Percentiles rank a stretch among this genome's conserved stretches.
phyloP scores from a whole-genome alignment of 805 yeast species.

The Cyberlindnera mississippiensis region DNA sequence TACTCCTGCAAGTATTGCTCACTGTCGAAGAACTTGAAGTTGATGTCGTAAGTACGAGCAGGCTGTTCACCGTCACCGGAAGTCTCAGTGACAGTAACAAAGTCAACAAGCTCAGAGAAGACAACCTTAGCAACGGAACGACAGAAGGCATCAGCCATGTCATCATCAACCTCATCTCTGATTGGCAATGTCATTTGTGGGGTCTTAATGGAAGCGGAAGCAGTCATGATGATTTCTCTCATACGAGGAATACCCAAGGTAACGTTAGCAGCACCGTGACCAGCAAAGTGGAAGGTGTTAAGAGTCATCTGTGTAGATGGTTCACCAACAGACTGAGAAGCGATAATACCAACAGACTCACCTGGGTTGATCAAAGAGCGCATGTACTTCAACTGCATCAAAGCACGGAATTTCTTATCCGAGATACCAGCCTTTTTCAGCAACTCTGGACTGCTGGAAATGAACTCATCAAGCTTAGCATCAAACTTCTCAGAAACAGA shows the following conservation, averaged over 20 bases:
- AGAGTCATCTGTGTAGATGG: slow-evolving; percentile 99
- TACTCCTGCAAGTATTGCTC: slow-evolving; percentile 82
- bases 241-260: slow-evolving; percentile 99
- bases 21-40: slow-evolving; percentile 68
- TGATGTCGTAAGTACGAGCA: slow-evolving; percentile 69
- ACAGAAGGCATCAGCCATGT: slow-evolving; percentile 88
- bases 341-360: slow-evolving; percentile 97
- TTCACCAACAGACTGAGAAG: slow-evolving; percentile 97
- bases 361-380: slow-evolving; percentile 93
- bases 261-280: slow-evolving; percentile 99
- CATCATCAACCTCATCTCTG: slow-evolving; percentile 72
- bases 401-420: slow-evolving; percentile 82
- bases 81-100: slow-evolving; percentile 82
- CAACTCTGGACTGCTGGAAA: slow-evolving; percentile 48
- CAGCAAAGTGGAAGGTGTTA: slow-evolving; percentile 97
- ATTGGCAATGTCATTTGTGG: slow-evolving; percentile 98
- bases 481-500: slow-evolving; percentile 90
- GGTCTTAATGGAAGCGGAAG: slow-evolving; percentile 91
- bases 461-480: slow-evolving; percentile 68
- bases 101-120: slow-evolving; percentile 84
- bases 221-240: slow-evolving; percentile 99
- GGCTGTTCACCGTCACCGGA: slow-evolving; percentile 57
- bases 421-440: slow-evolving; percentile 56
- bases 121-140: slow-evolving; percentile 81
- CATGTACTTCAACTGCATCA: slow-evolving; percentile 98